These are phyloP conservation scores for Didymella segeticola DNA, from an alignment of 2,329 filamentous ascomycete species.

Conservation along the genomic window DNA sequence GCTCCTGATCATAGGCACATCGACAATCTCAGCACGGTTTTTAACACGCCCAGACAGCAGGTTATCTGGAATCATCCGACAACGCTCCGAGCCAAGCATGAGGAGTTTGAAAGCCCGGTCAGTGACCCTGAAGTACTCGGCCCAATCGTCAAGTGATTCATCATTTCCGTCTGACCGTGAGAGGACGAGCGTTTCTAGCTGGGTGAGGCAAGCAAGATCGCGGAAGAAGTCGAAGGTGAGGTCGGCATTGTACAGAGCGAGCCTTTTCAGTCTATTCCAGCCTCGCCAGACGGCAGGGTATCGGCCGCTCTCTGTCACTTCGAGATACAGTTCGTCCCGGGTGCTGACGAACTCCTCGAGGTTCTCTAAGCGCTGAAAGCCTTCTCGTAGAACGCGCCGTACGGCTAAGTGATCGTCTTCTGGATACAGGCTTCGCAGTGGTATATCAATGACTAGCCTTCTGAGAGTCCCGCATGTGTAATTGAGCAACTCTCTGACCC, in stretches of 20 bases:
- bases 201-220: conserved; percentile 44
- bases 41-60: conserved; percentile 30
- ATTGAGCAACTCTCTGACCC: conserved; percentile 54
- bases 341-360: conserved; percentile 60
- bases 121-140: conserved; percentile 48
- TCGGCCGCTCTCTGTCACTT: conserved; percentile 23
- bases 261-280: conserved; percentile 53
- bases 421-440: conserved; percentile 54
- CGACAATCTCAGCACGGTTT: conserved; percentile 32
- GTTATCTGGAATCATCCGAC: conserved; percentile 24
- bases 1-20: conserved; percentile 49
- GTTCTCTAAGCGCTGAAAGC: conserved; percentile 52
- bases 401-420: conserved; percentile 51
- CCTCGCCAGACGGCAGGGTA: conserved; percentile 52
- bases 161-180: conserved; percentile 43
- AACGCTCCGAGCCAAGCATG: conserved; percentile 26
- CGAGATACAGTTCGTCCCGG: conserved; percentile 56
- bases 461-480: conserved; percentile 51
- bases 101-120: conserved; percentile 27
- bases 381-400: conserved; percentile 53
- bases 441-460: conserved; percentile 58
- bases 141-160: conserved; percentile 47
- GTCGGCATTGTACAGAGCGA: conserved; percentile 55
- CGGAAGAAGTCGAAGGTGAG: conserved; percentile 41
- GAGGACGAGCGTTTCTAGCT: conserved; percentile 54